Percentiles rank a stretch among this genome's conserved stretches.
These are phyloP conservation scores for Syzygium aqueum DNA, from an alignment of 345 rosid genomes.

Conservation along the genomic window DNA sequence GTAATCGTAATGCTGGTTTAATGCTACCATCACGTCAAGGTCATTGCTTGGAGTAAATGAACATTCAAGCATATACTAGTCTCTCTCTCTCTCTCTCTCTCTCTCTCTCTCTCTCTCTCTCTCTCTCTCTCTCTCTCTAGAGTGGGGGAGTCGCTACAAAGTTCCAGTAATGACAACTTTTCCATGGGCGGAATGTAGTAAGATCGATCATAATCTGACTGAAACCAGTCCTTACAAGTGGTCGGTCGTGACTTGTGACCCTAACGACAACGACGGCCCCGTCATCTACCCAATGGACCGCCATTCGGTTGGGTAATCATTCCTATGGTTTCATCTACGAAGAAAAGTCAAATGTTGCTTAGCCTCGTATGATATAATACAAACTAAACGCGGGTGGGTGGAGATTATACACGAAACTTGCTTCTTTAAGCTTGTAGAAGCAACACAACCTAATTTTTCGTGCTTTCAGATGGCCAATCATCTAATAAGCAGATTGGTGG, in stretches of 20 bases:
- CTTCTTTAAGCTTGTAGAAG: not conserved
- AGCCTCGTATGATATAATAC: not conserved
- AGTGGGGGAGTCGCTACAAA: not conserved
- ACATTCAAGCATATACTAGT: not conserved
- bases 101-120: not conserved
- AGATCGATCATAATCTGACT: not conserved
- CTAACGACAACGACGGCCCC: not conserved
- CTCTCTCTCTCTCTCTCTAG: not conserved
- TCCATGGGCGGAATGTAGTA: not conserved
- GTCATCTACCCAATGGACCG: not conserved
- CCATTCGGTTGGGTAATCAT: not conserved
- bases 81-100: not conserved
- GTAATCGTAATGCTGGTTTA: not conserved
- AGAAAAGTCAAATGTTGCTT: not conserved
- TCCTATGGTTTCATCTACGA: not conserved
- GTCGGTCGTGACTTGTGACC: not conserved
- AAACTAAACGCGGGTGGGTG: not conserved
- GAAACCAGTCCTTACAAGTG: not conserved
- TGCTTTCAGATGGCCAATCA: not conserved
- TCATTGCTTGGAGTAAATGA: not conserved
- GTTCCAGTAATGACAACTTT: not conserved
- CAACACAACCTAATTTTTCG: not conserved
- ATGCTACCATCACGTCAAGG: not conserved
- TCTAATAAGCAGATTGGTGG: not conserved
- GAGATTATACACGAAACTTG: not conserved